phyloP scores from a whole-genome alignment of 352 stramenopile genomes.

The Thalassiosira mediterranea region DNA sequence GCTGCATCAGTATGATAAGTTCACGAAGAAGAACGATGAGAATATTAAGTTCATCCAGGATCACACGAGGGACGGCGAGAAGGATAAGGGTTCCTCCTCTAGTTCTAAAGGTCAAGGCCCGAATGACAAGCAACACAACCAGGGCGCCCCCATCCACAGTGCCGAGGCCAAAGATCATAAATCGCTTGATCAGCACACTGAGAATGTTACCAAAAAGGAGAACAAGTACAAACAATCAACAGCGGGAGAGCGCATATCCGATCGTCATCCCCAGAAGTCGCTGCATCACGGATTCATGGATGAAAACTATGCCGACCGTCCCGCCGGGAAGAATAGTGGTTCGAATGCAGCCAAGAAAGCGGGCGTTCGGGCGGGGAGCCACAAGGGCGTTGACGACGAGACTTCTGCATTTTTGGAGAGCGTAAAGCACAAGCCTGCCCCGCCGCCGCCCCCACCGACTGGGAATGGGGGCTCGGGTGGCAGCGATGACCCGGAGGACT shows the following conservation, averaged over 20 bases:
- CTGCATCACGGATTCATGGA: slow-evolving; percentile 55
- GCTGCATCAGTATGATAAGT: slow-evolving; percentile 19
- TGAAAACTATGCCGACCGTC: slow-evolving; percentile 40
- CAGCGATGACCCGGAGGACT: no score
- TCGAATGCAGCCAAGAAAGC: slow-evolving; percentile 14
- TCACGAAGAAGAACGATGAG: slow-evolving; percentile 4
- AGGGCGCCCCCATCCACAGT: not conserved
- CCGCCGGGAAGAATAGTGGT: slow-evolving; percentile 25
- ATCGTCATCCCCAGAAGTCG: slow-evolving; percentile 27
- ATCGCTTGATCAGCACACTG: not conserved
- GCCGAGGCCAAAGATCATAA: slow-evolving; percentile 4
- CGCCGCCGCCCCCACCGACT: not conserved
- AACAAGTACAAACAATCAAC: slow-evolving; percentile 22
- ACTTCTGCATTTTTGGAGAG: slow-evolving; percentile 28
- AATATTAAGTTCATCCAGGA: no score
- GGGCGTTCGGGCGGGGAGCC: slow-evolving; percentile 10
- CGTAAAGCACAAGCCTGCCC: slow-evolving; percentile 10
- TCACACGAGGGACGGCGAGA: no score
- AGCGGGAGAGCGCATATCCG: slow-evolving; percentile 38
- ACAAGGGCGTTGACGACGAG: slow-evolving; percentile 10
- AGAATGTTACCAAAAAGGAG: not conserved
- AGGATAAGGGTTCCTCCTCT: not conserved
- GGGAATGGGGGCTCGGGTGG: not conserved
- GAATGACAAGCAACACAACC: no score
- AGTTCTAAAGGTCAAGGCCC: no score